Conservation (phyloP, 2,329 filamentous ascomycete species). For the Acephala macrosclerotiorum region DNA sequence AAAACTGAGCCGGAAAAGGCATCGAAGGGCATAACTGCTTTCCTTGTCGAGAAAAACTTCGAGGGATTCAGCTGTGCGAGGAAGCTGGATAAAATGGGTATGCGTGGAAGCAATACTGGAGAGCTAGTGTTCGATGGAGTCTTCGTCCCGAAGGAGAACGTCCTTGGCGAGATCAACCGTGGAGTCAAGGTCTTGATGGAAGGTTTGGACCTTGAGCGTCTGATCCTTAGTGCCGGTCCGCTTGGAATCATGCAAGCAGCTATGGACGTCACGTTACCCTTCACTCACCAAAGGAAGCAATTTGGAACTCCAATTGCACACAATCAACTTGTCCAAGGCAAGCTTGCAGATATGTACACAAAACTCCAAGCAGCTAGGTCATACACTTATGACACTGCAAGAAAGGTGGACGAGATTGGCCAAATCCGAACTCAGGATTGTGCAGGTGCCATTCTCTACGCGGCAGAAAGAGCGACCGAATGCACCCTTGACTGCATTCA, state of each 20-base stretch:
- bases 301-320: conserved; percentile 87
- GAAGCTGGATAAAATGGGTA: conserved; percentile 97
- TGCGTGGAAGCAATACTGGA: conserved; percentile 96
- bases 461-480: conserved; percentile 89
- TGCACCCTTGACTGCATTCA: conserved; percentile 89
- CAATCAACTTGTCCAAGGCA: conserved; percentile 92
- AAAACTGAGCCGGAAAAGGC: conserved; percentile 85
- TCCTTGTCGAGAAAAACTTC: conserved; percentile 76
- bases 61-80: conserved; percentile 85
- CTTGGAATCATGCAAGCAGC: conserved; percentile 94
- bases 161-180: conserved; percentile 80
- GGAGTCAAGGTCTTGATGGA: conserved; percentile 96
- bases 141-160: conserved; percentile 83
- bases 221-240: conserved; percentile 90
- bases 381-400: conserved; percentile 87
- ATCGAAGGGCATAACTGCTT: conserved; percentile 93
- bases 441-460: conserved; percentile 91
- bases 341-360: conserved; percentile 96
- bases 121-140: conserved; percentile 91
- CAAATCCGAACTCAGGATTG: conserved; percentile 87
- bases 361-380: conserved; percentile 84
- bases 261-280: conserved; percentile 86
- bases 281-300: conserved; percentile 87
- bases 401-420: conserved; percentile 78
- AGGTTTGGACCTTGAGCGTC: conserved; percentile 89